Evolutionary conservation across 495 filamentous ascomycete genomes (phyloP), one percentile per base, ranked within the genome.

Genomic region (Jackrogersella multiformis): DNA sequence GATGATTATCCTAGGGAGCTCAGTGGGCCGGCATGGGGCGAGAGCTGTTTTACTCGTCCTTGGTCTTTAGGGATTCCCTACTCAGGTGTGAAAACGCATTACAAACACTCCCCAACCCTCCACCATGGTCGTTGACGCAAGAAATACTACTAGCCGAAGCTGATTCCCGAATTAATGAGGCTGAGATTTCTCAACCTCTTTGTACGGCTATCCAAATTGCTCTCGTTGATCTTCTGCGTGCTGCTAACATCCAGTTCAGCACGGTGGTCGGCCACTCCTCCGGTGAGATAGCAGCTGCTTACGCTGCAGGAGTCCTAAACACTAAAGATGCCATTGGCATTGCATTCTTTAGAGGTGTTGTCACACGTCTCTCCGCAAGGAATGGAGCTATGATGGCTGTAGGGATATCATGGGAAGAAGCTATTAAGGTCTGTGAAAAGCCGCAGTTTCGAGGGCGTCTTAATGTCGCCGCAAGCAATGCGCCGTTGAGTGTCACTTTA

Each of bases 211-310:
- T 85, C 0, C 82, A 85, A 58, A 56, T 85, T 10, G 78, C 77
- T 1, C 46, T 89, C 9, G 81, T 86, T 0, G 76, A 84, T 6
- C 61, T 89, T 1, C 68, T 88, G 1, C 30, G 44, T 3, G 5
- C 13, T 2, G 32, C 20, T 15, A 10, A 18, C 52, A 10, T 56
- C 5, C 9, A 24, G 5, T 28, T 28, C 5, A 13, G 18, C 13
- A 75, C 76, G 18, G 83, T 85, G 0, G 75, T 85, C 0, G 85
- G 87, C 8, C 86, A 88, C 68, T 88, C 86, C 0, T 84, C 80
- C 56, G 87, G 87, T 1, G 87, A 89, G 63, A 88, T 88, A 63
- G 77, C 70, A 3, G 77, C 77, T 3, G 77, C 76, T 45, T 66
- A 74, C 48, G 66, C 15, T 18, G 0, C 20, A 13, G 13, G 20